Base-by-base conservation (phyloP, 257 asterid species). In the Rubia yunnanensis region DNA sequence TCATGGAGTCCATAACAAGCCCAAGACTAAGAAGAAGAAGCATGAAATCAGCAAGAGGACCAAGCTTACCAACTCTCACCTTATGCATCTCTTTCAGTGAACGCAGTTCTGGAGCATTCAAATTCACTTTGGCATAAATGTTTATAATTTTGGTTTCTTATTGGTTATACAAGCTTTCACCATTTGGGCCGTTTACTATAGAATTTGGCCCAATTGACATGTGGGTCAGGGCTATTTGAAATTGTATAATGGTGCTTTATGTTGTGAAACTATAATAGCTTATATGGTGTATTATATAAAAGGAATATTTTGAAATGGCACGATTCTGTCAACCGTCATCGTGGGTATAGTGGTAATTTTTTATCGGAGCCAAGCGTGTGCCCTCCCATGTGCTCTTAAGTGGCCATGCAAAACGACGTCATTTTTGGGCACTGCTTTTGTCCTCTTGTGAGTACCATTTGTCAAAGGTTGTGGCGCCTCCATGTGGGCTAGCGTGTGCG, bases 11-110 rank as follows among this genome's bases (percentile, higher is more conserved):
- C 68, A 69, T 23, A 80, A 78, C 50, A 86, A 88, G 73, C 75
- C 85, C 46, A 84, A 91, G 81, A 54, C 81, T 39, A 87, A 89
- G 87, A 91, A 90, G n/a, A n/a, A n/a, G 87, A 83, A 88, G 79
- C 74, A 73, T 1, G 94, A 85, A 74, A 83, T 89, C 72, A 81
- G 87, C 87, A 89, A 84, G 79, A 85, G 95, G 84, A 87, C 96
- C 64, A 92, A 89, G 81, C 94, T 92, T 56, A 92, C 98, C 24
- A 89, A 89, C 64, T 81, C 86, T 39, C 97, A 89, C 30, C 95
- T 92, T 77, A 95, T 94, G 0, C 94, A 89, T 46, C 96, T 92
- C 38, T 92, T 92, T 74, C 57, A 81, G 75, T 60, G 35, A 68
- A 74, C 53, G 84, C 80, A 23, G 31, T 59, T 59, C 26, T 58